Evolutionary conservation across 805 yeast species (phyloP).

Genomic region (Wickerhamiella brachini): DNA sequence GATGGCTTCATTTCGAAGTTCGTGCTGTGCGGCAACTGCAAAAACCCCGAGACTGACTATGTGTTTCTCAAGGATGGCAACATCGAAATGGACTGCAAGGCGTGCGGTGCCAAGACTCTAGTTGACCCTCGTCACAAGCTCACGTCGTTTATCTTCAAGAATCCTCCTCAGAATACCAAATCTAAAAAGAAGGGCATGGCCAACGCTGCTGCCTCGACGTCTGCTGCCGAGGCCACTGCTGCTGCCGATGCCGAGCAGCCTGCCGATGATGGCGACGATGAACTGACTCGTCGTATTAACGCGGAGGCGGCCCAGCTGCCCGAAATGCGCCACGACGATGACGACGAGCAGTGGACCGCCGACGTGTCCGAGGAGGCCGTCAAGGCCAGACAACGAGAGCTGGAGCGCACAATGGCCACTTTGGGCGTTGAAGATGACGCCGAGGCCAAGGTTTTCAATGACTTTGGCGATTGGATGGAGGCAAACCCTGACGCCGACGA

Average conservation of each 20-base stretch:
- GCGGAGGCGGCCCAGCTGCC: conserved; percentile 68
- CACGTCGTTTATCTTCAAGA: conserved; percentile 75
- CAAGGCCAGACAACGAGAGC: conserved; percentile 75
- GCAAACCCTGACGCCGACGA: conserved; percentile 60
- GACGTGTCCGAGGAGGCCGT: conserved; percentile 96
- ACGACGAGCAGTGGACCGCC: conserved; percentile 94
- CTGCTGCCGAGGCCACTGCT: conserved; percentile 17
- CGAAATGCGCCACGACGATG: conserved; percentile 40
- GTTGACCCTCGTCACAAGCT: conserved; percentile 80
- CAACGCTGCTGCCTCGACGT: conserved; percentile 39
- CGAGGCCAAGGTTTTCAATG: conserved; percentile 40
- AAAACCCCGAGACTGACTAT: conserved; percentile 95
- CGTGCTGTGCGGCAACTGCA: conserved; percentile 87
- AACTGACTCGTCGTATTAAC: conserved; percentile 60
- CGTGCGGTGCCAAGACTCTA: conserved; percentile 83
- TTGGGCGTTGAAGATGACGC: conserved; percentile 27
- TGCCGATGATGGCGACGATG: conserved; percentile 48
- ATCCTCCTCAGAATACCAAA: conserved; percentile 47
- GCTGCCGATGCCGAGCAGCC: conserved; percentile 24
- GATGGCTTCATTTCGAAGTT: conserved; percentile 91
- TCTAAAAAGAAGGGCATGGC: conserved; percentile 65
- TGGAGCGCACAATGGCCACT: conserved; percentile 38
- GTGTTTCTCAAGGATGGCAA: conserved; percentile 59
- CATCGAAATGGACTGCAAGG: conserved; percentile 88
- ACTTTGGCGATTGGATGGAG: conserved; percentile 83